Evolutionary conservation across 116 monocot genomes (phyloP).

Genomic region (Zostera marina): DNA sequence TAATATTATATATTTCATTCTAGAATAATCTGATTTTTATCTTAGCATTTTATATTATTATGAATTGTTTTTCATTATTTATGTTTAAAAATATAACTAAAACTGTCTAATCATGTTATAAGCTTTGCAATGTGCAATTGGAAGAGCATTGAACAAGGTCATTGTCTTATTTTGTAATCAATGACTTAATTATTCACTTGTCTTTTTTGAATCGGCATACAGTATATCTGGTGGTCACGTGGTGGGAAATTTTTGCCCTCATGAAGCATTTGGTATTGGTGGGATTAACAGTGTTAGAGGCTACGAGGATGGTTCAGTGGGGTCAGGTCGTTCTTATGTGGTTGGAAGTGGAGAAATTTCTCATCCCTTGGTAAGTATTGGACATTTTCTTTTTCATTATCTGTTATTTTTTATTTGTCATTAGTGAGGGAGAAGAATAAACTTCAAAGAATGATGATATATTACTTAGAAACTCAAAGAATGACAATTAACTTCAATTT

Average conservation of each 20-base stretch:
- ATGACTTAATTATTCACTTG: conserved; percentile 1
- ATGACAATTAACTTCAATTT: too few relatives aligned
- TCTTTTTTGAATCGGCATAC: conserved; percentile 2
- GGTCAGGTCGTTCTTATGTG: conserved; percentile 68
- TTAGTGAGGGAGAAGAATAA: too few relatives aligned
- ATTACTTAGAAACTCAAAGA: too few relatives aligned
- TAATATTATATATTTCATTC: too few relatives aligned
- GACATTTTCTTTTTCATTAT: neutral
- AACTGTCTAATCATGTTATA: too few relatives aligned
- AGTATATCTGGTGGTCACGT: conserved; percentile 88
- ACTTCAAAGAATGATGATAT: too few relatives aligned
- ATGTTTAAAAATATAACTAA: too few relatives aligned
- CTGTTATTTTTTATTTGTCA: too few relatives aligned
- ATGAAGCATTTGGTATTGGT: conserved; percentile 93
- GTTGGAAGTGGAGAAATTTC: conserved; percentile 84
- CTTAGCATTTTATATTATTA: too few relatives aligned
- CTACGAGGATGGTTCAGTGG: conserved; percentile 96
- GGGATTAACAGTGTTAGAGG: conserved; percentile 94
- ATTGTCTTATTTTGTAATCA: neutral
- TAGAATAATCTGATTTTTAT: too few relatives aligned
- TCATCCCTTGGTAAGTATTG: conserved; percentile 51
- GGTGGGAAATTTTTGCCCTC: conserved; percentile 74
- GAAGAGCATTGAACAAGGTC: neutral
- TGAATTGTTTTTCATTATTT: too few relatives aligned
- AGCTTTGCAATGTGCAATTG: too few relatives aligned